Evolutionary conservation across 345 rosid genomes (phyloP), one percentile per base, ranked within the genome.

Genomic region (Lumnitzera littorea): DNA sequence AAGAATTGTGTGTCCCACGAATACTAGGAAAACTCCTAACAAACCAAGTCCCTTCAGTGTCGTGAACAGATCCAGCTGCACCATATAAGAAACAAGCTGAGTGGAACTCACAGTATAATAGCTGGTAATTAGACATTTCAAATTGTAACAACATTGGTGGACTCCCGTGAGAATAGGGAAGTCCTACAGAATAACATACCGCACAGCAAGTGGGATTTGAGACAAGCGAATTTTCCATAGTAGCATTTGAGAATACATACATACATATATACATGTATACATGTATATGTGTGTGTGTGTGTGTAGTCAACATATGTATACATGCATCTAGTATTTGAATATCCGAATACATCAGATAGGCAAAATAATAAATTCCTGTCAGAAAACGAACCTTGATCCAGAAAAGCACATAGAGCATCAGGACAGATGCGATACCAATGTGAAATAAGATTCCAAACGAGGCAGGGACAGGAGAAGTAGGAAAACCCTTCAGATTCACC

Each of bases 31-130:
- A 67, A 67, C 81, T 65, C 98, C 97, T 87, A 91, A 70, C 58
- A 95, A 67, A 2, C 94, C 72, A 1, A 95, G 88, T 50, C 57
- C 75, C 80, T 88, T 91, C 67, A 95, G 69, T 16, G 99, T 95
- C 13, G 91, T 84, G 78, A 95, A 91, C 47, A 95, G 87, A 77
- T 95, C 91, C 91, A 91, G 66, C 99, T 95, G 88, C 46, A 72
- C 50, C 41, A 16, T 43, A 12, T 47, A 43, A 36, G 57, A 15
- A 12, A 52, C 23, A 5, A 16, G 43, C 15, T 15, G 47, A 46
- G 51, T 50, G 67, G 50, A 2, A 48, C 24, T 7, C 12, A 10
- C 46, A 58, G 31, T 13, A 25, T 20, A 54, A 13, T 14, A 14
- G 52, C 15, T 17, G 54, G 16, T 54, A n/a, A 16, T 46, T 2